A percentile compares a stretch with the other conserved stretches of the same genome.
These are phyloP conservation scores for Agaricales sp. DNA, from an alignment of 1,284 basidiomycete genomes.

Conservation along the genomic window DNA sequence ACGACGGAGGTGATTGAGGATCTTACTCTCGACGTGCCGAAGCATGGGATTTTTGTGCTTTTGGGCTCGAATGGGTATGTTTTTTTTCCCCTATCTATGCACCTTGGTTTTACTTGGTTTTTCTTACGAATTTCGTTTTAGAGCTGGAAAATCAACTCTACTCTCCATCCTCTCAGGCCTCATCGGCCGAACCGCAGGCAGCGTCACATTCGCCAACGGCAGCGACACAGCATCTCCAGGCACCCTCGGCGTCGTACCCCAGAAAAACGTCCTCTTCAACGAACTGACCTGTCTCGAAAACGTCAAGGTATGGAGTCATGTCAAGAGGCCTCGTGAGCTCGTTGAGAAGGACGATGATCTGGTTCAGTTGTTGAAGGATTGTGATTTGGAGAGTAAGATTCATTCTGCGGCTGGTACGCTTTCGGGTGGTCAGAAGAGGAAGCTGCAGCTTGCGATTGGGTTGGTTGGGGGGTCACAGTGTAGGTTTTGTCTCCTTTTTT, in stretches of 20 bases:
- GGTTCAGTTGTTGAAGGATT: constrained; percentile 54
- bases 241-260: constrained; percentile 66
- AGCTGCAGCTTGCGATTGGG: constrained; percentile 71
- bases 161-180: constrained; percentile 60
- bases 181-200: constrained; percentile 45
- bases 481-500: constrained; percentile 18
- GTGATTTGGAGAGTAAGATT: constrained; percentile 62
- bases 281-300: constrained; percentile 70
- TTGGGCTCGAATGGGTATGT: constrained; percentile 63
- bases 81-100: neutral
- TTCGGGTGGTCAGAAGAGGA: constrained; percentile 75
- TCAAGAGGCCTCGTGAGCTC: constrained; percentile 44
- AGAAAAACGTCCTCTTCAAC: constrained; percentile 76
- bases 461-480: constrained; percentile 65
- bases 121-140: constrained; percentile 16
- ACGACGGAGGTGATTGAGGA: constrained; percentile 51
- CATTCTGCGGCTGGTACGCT: constrained; percentile 55
- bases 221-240: constrained; percentile 42
- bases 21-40: constrained; percentile 56
- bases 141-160: constrained; percentile 73
- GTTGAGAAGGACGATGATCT: constrained; percentile 38
- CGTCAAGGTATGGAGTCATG: constrained; percentile 58
- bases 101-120: neutral
- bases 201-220: constrained; percentile 53
- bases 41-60: constrained; percentile 64